Evolutionary conservation across 345 rosid species (phyloP), one percentile per base, ranked within the genome.

Genomic region (Iberis pinnata): DNA sequence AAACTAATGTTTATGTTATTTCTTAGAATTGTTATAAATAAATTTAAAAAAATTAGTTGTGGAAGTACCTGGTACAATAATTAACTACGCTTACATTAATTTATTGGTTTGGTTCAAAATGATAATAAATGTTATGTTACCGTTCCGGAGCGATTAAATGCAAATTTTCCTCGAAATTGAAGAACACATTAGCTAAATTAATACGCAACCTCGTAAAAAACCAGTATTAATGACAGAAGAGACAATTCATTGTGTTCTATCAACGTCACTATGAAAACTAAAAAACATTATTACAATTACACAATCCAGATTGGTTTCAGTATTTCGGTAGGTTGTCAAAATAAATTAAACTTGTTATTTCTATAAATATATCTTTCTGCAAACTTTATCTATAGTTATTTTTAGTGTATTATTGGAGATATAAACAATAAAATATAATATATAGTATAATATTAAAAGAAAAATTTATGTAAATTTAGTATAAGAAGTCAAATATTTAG

Each of bases 101-200:
- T 43, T 24, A 11, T 37, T 44, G 11, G 19, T 19, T 58, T 51
- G 36, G 11, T 18, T 27, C 19, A 7, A 52, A 52, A 51, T 51
- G 43, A 51, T 43, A 44, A 51, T 57, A 51, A 66, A 58, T 66
- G 60, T 44, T n/a, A 37, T 58, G 60, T 58, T 58, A 58, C 65
- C 70, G 70, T 58, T 66, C 29, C 9, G 18, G 35, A 29, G 41
- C 43, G 4, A 44, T 51, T 66, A 19, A 58, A 66, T 66, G 65
- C 37, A 58, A 14, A 1, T 13, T 27, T 26, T 5, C 55, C 60
- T 66, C 65, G 60, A 16, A 44, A 29, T 9, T 22, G 54, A 29
- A 58, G 20, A 51, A 15, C 29, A 12, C 18, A 52, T 37, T 50
- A 5, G 50, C 15, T n/a, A 42, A 58, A 27, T 51, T 58, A 65